Evolutionary conservation across 768 basidiomycete species (phyloP).

Genomic region (Xerocomellus dryophilus): DNA sequence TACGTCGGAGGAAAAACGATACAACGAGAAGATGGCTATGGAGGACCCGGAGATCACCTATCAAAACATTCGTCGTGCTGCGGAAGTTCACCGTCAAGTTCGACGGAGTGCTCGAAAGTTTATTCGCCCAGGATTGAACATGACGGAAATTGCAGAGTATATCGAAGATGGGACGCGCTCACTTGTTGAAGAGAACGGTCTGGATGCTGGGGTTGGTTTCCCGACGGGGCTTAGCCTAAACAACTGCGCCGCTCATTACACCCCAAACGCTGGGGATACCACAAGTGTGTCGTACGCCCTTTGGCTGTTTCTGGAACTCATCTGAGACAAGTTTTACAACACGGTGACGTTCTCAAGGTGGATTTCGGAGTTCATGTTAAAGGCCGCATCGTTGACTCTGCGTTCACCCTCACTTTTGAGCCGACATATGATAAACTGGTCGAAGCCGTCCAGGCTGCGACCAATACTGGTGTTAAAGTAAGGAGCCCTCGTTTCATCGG

Average conservation of each 20-base stretch:
- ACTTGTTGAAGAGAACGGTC: constrained; percentile 85
- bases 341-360: constrained; percentile 90
- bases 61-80: constrained; percentile 83
- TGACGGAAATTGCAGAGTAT: constrained; percentile 90
- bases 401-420: constrained; percentile 89
- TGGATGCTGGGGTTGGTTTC: constrained; percentile 88
- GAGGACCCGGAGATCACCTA: constrained; percentile 86
- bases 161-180: constrained; percentile 92
- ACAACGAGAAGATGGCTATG: constrained; percentile 71
- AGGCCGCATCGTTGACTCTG: constrained; percentile 93
- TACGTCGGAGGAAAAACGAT: constrained; percentile 87
- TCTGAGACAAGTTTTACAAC: constrained; percentile 61
- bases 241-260: constrained; percentile 94
- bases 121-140: constrained; percentile 90
- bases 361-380: constrained; percentile 97
- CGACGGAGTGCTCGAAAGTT: constrained; percentile 74
- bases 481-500: constrained; percentile 12
- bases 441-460: constrained; percentile 91
- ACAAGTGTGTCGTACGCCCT: constrained; percentile 47
- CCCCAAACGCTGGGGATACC: constrained; percentile 91
- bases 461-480: constrained; percentile 87
- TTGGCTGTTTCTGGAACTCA: constrained; percentile 7
- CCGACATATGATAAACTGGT: constrained; percentile 87
- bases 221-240: constrained; percentile 95
- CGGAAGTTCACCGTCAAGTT: constrained; percentile 95